Base-by-base conservation (phyloP, 2,329 filamentous ascomycete genomes). In the Stemphylium vesicarium region DNA sequence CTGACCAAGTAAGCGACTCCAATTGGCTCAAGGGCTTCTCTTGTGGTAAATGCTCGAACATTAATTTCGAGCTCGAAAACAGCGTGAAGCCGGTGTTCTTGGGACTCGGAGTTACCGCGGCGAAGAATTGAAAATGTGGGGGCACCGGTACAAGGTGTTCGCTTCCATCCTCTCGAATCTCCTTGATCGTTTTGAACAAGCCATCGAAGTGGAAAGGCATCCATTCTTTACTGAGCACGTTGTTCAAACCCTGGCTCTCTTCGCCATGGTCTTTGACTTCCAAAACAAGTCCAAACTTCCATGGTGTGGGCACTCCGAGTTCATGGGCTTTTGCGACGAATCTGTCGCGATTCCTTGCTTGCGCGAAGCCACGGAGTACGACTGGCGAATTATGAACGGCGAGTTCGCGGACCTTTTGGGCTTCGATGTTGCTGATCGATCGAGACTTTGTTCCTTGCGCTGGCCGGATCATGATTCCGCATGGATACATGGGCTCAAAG, bases 121-220 rank as follows among this genome's bases (percentile, higher is more conserved):
- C 78, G 62, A 85, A 84, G 32, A 82, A 76, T 40, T 85, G 83
- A 53, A 84, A 85, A 0, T 78, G 78, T 26, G 42, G 48, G 29
- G 44, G 32, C 10, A 42, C 41, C 1, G 77, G 69, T 1, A 59
- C 56, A 0, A 60, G 40, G 12, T 51, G 31, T n/a, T 53, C 40
- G 44, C 39, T 60, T 5, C 63, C 63, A 35, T 64, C 56, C 1
- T 75, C 72, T 1, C 77, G 70, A 0, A 52, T 67, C 16, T 75
- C 64, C 46, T 79, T 81, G 9, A 76, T 73, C 0, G 81, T 80
- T 63, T 84, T 85, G 75, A 85, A 85, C 32, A 85, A 67, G 0
- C 83, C 84, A 42, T 86, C 84, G 36, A 80, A 85, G 58, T 85
- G 84, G 67, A 84, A 83, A 0, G 84, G 83, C 82, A 85, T 84